phyloP scores from a whole-genome alignment of 2,329 filamentous ascomycete genomes.

The Cercospora citrullina region DNA sequence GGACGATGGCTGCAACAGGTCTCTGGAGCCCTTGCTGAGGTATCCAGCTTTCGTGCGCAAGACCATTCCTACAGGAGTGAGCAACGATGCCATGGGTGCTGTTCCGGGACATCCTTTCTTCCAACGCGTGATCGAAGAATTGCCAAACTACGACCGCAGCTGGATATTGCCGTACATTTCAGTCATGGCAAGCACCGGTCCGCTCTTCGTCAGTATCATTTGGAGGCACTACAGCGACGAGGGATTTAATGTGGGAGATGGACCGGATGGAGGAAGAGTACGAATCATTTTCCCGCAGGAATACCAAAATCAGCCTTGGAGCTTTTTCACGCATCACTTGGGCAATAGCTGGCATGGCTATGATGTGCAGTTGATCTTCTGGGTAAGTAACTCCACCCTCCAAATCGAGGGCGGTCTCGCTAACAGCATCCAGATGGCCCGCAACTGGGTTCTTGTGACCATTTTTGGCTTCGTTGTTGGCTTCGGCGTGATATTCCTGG shows the following conservation, averaged over 20 bases:
- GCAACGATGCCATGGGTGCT: constrained; percentile 77
- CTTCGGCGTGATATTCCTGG: constrained; percentile 47
- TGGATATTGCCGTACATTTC: constrained; percentile 74
- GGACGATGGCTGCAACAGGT: constrained; percentile 68
- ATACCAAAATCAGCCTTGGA: constrained; percentile 68
- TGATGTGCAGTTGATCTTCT: constrained; percentile 65
- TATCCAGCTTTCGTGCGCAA: constrained; percentile 71
- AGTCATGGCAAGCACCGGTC: constrained; percentile 77
- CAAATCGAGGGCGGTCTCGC: background rate
- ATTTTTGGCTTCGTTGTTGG: constrained; percentile 53
- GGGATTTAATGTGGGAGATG: constrained; percentile 46
- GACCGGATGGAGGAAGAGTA: constrained; percentile 53
- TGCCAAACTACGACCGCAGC: constrained; percentile 67
- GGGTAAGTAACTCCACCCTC: constrained; percentile 45
- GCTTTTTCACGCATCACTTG: constrained; percentile 68
- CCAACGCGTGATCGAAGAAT: constrained; percentile 64
- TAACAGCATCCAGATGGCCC: constrained; percentile 38
- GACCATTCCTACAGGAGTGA: constrained; percentile 74
- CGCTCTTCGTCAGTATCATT: constrained; percentile 72
- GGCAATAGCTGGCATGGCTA: constrained; percentile 67
- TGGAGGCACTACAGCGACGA: constrained; percentile 71
- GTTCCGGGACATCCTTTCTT: constrained; percentile 74
- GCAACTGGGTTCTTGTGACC: constrained; percentile 58
- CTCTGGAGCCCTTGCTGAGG: constrained; percentile 63
- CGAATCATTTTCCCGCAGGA: constrained; percentile 69